Base-by-base conservation (phyloP, 805 yeast genomes). In the Teunomyces lycoperdinae region DNA sequence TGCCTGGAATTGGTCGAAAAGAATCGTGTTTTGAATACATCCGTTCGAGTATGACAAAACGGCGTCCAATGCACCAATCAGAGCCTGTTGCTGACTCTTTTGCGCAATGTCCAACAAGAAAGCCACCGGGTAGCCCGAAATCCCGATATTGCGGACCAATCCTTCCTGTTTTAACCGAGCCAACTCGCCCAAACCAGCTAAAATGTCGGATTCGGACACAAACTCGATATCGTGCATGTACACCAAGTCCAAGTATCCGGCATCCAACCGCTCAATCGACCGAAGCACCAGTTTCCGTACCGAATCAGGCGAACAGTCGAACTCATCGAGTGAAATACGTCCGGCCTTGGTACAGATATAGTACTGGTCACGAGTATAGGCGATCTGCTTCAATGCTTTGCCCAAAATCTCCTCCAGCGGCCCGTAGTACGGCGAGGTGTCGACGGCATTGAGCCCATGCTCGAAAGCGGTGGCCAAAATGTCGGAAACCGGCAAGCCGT, bases 391-490 rank as follows among this genome's bases (percentile, higher is more conserved):
- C 53, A 91, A 67, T 0, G 90, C 92, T 11, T 73, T 51, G 1
- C 98, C 97, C 5, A 88, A 61, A 10, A 91, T 53, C 14, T 67
- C 73, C 60, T 91, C 98, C 4, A 96, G 87, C 0, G 89, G 89
- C 0, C 97, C 97, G 62, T 91, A 91, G 67, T 88, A 90, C 3
- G 97, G 97, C 0, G 97, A 87, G 0, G 97, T 89, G 61, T 91
- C 97, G 32, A 91, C 73, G 1, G 96, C 94, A 41, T 75, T 77
- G 50, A 89, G 70, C 0, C 97, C 97, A 24, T 73, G 60, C 16
- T 71, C 66, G 57, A 91, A 84, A 0, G 91, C 94, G 10, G 63
- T 57, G 42, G 69, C 61, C 16, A 91, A 55, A 43, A 91, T 77
- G 0, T 79, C 81, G 9, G 67, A 70, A 9, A 83, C 74, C 1